Evolutionary conservation across 148 eudicot species (phyloP).

Genomic region (Cornus suecica): DNA sequence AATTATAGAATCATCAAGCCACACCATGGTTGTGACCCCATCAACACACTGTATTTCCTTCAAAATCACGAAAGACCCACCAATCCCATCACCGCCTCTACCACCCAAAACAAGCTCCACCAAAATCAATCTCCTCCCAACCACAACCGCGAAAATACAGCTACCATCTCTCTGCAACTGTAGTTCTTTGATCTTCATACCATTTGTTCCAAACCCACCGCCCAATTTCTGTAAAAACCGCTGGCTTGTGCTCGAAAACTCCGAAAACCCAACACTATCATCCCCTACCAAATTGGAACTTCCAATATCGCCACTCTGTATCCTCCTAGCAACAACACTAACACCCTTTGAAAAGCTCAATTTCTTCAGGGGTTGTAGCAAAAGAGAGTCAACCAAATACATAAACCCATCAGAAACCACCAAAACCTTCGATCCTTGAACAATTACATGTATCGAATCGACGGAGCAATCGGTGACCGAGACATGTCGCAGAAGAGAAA

Average conservation of each 20-base stretch:
- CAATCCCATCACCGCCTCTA: conserved; percentile 22
- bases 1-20: conserved; percentile 80
- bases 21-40: conserved; percentile 53
- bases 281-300: conserved; percentile 28
- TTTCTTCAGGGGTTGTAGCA: conserved; percentile 39
- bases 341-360: conserved; percentile 45
- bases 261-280: conserved; percentile 12
- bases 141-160: conserved; percentile 55
- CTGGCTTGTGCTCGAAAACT: conserved; percentile 30
- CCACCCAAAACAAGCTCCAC: conserved; percentile 42
- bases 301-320: conserved; percentile 32
- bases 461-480: conserved; percentile 29
- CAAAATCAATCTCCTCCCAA: conserved; percentile 54
- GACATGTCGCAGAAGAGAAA: conserved; percentile 26
- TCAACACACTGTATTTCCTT: conserved; percentile 79
- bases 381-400: conserved; percentile 37
- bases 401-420: conserved; percentile 57
- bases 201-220: conserved; percentile 48
- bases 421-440: conserved; percentile 32
- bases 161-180: conserved; percentile 30
- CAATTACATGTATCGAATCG: conserved; percentile 35
- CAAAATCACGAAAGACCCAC: conserved; percentile 43
- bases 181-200: conserved; percentile 33
- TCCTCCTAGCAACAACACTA: conserved; percentile 48
- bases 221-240: conserved; percentile 55